Conservation (phyloP, 1,284 basidiomycete genomes). For the Leccinum subrobustum region DNA sequence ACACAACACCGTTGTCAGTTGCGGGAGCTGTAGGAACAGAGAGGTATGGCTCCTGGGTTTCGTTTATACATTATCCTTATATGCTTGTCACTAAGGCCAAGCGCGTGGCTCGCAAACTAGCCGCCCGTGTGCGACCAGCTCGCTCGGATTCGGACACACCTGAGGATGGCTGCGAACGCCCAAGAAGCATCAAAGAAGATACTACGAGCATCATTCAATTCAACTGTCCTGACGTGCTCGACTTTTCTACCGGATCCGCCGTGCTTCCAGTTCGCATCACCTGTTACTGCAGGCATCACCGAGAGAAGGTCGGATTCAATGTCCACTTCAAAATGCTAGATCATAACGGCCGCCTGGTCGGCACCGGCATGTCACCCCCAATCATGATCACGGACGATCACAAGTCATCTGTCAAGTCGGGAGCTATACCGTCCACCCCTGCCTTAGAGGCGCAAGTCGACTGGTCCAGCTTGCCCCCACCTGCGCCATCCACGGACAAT, state of each 20-base stretch:
- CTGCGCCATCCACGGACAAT: constrained; percentile 29
- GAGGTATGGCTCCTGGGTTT: constrained; percentile 53
- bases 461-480: constrained; percentile 40
- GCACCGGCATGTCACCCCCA: constrained; percentile 81
- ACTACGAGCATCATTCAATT: constrained; percentile 90
- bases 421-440: constrained; percentile 20
- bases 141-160: constrained; percentile 74
- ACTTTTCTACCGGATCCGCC: constrained; percentile 86
- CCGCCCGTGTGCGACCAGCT: constrained; percentile 72
- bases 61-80: constrained; percentile 11
- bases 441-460: constrained; percentile 39
- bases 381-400: constrained; percentile 99
- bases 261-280: constrained; percentile 94
- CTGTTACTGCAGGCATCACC: constrained; percentile 98
- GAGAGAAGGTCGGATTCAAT: constrained; percentile 95
- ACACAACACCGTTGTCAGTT: constrained; percentile 75
- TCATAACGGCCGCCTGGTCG: constrained; percentile 77
- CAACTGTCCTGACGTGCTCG: constrained; percentile 91
- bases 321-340: constrained; percentile 91
- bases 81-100: constrained; percentile 56
- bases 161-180: constrained; percentile 48
- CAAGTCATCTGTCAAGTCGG: constrained; percentile 66
- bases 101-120: constrained; percentile 83
- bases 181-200: constrained; percentile 58
- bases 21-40: constrained; percentile 79